phyloP scores from a whole-genome alignment of 345 rosid species.

The Lenwebbia sp. region DNA sequence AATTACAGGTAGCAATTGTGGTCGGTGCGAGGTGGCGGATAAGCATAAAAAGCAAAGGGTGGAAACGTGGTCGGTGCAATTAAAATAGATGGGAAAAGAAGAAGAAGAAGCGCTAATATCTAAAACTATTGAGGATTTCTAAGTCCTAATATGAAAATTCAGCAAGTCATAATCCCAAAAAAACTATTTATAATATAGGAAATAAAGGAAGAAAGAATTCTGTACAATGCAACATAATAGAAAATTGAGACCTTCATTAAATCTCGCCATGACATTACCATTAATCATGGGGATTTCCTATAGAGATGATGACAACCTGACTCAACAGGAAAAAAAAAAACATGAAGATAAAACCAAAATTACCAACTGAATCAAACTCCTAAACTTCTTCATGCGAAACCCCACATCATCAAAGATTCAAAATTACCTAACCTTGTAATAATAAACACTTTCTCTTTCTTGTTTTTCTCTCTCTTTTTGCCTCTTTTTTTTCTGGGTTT shows the following conservation, averaged over 20 bases:
- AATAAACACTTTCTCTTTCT: background rate
- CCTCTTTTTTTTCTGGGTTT: background rate
- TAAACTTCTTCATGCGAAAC: background rate
- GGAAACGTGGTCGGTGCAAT: background rate
- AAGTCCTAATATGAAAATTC: background rate
- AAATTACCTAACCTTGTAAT: background rate
- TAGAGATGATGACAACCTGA: background rate
- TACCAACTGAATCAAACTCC: background rate
- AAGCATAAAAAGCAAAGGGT: background rate
- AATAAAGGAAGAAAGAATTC: background rate
- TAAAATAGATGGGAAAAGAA: background rate
- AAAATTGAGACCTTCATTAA: background rate
- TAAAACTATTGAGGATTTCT: background rate
- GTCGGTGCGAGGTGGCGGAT: background rate
- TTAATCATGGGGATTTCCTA: slow-evolving; percentile 27
- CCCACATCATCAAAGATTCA: background rate
- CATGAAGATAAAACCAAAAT: background rate
- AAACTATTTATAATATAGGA: background rate
- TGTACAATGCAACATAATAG: background rate
- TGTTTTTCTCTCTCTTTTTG: too few species aligned
- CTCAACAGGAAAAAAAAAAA: background rate
- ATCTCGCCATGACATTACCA: slow-evolving; percentile 20
- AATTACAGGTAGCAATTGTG: background rate
- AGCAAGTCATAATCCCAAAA: background rate
- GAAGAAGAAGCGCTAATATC: background rate